These are phyloP conservation scores for Trichaptum fuscoviolaceum DNA, from an alignment of 768 basidiomycete species.

Conservation along the genomic window DNA sequence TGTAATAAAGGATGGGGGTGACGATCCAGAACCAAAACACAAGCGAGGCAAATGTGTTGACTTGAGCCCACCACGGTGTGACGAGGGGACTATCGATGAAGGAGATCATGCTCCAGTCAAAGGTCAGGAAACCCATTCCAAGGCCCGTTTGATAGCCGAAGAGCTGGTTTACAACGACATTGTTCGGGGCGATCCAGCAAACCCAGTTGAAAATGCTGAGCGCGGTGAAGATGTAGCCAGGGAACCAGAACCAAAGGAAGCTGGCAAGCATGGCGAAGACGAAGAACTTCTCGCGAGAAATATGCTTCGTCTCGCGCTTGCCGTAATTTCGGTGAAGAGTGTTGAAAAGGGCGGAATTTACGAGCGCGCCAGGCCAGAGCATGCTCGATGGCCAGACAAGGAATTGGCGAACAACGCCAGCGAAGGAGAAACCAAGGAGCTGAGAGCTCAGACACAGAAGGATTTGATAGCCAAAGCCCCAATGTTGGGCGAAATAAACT, in stretches of 20 bases:
- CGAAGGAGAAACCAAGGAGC: slow-evolving; percentile 64
- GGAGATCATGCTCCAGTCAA: slow-evolving; percentile 83
- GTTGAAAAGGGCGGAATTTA: slow-evolving; percentile 81
- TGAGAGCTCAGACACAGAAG: slow-evolving; percentile 59
- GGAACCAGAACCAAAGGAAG: slow-evolving; percentile 73
- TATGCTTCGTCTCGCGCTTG: slow-evolving; percentile 59
- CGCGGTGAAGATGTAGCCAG: slow-evolving; percentile 81
- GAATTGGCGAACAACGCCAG: slow-evolving; percentile 70
- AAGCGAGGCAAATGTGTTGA: slow-evolving; percentile 63
- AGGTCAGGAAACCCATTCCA: slow-evolving; percentile 77
- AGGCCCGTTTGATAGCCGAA: slow-evolving; percentile 72
- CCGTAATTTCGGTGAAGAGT: slow-evolving; percentile 77
- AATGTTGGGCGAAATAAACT: slow-evolving; percentile 60
- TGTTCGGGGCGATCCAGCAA: slow-evolving; percentile 86
- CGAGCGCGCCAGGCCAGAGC: slow-evolving; percentile 86
- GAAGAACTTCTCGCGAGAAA: slow-evolving; percentile 80
- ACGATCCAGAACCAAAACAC: slow-evolving; percentile 72
- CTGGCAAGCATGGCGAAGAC: slow-evolving; percentile 49
- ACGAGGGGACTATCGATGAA: slow-evolving; percentile 74
- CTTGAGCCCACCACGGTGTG: slow-evolving; percentile 88
- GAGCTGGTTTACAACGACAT: slow-evolving; percentile 63
- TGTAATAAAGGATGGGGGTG: slow-evolving; percentile 69
- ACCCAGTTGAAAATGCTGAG: slow-evolving; percentile 86
- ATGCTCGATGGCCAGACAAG: slow-evolving; percentile 83
- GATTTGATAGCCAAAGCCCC: slow-evolving; percentile 53